Evolutionary conservation across 495 filamentous ascomycete species (phyloP).

Genomic region (Hypomontagnella submonticulosa): DNA sequence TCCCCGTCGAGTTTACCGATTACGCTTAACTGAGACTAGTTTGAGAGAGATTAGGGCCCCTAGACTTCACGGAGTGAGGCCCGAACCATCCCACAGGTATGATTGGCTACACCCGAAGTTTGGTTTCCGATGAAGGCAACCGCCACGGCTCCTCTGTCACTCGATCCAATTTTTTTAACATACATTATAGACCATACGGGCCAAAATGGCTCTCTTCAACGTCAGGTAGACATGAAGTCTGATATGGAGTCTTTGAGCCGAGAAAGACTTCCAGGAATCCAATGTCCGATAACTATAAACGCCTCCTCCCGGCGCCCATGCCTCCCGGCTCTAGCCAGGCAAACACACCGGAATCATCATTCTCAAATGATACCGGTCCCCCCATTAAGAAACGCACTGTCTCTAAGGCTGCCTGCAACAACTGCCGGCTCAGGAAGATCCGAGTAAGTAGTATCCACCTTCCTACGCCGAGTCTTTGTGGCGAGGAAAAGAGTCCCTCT

Average conservation of each 20-base stretch:
- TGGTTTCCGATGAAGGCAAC: slow-evolving; percentile 32
- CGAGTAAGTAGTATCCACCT: slow-evolving; percentile 22
- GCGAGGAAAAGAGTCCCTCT: not conserved
- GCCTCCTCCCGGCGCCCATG: slow-evolving; percentile 38
- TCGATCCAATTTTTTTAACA: slow-evolving; percentile 28
- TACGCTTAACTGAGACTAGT: slow-evolving; percentile 27
- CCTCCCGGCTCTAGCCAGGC: slow-evolving; percentile 31
- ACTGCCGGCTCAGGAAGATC: slow-evolving; percentile 39
- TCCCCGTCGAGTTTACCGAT: slow-evolving; percentile 23
- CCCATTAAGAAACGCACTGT: slow-evolving; percentile 43
- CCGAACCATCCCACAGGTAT: slow-evolving; percentile 35
- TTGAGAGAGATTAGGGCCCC: slow-evolving; percentile 31
- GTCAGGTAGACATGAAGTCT: slow-evolving; percentile 24
- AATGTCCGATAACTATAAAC: slow-evolving; percentile 42
- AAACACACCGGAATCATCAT: slow-evolving; percentile 22
- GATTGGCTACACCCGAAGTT: slow-evolving; percentile 33
- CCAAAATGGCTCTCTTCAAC: slow-evolving; percentile 30
- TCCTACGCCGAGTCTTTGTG: not conserved
- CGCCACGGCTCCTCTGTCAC: slow-evolving; percentile 15
- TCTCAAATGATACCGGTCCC: slow-evolving; percentile 30
- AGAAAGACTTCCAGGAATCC: slow-evolving; percentile 25
- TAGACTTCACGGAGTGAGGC: slow-evolving; percentile 31
- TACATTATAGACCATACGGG: slow-evolving; percentile 24
- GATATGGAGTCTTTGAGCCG: slow-evolving; percentile 33
- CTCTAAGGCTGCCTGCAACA: slow-evolving; percentile 41